Base-by-base conservation (phyloP, 1,139 yeast genomes). In the Candida sp. region DNA sequence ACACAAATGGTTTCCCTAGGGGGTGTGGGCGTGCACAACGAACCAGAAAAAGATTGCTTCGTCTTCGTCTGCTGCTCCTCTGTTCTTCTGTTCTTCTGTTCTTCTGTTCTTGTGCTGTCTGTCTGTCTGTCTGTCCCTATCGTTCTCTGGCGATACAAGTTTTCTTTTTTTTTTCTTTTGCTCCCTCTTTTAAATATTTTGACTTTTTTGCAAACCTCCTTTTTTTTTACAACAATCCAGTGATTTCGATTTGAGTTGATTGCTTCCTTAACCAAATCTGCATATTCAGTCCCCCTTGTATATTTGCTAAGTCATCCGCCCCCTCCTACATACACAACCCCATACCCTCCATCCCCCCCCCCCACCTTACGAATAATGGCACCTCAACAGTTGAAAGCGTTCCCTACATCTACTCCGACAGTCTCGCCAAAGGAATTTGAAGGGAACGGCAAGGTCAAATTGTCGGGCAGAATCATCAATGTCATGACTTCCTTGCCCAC, bases 401-500 rank as follows among this genome's bases (percentile, higher is more conserved):
- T 40, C 9, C 51, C 52, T 3, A 46, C 52, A 6, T 40, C 45
- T 5, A 28, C 30, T 37, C 42, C 33, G 25, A 59, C 61, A 48
- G 63, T 69, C 9, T 65, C 75, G 6, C 80, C 80, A 4, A 59
- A 63, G 22, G 73, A 73, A 46, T 66, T 54, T 48, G 65, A 63
- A 8, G 61, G 58, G 17, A 59, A 61, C 43, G 60, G 59, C 23
- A 68, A 69, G 23, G 62, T 72, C 42, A 66, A 76, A 49, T 67
- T 81, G 28, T 76, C 85, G 4, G 96, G 96, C 0, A 72, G 96
- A 32, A 80, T 89, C 43, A 71, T 89, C 56, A 83, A 84, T 56
- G 90, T 85, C 46, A 81, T 86, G 75, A 83, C 94, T 7, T 83
- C 79, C 61, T 74, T 89, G 53, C 93, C 96, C 1, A 80, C 83